These are phyloP conservation scores for Misopates orontium DNA, from an alignment of 257 asterid genomes.

Conservation along the genomic window DNA sequence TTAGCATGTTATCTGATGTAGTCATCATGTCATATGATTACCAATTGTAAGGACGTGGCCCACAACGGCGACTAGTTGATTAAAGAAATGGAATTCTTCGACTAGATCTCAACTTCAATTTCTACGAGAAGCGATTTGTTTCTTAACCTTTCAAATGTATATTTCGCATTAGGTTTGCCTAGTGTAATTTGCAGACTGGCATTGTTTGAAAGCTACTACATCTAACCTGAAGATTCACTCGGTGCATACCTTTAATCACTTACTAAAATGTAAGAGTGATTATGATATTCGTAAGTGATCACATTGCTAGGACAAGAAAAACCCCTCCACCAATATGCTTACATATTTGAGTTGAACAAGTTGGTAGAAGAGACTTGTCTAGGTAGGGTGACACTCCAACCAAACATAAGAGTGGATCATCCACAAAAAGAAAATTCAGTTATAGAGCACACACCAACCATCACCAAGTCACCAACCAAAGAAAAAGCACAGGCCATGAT, in stretches of 20 bases:
- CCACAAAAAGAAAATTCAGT: constrained; percentile 12
- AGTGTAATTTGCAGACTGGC: too few relatives aligned
- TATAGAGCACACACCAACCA: background rate
- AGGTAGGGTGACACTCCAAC: constrained; percentile 23
- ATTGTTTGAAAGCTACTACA: too few relatives aligned
- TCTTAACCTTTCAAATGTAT: too few relatives aligned
- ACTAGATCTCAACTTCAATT: too few relatives aligned
- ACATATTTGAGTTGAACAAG: background rate
- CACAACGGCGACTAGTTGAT: too few relatives aligned
- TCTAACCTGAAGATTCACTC: too few relatives aligned
- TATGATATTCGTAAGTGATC: constrained; percentile 22
- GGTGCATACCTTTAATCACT: too few relatives aligned
- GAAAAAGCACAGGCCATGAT: background rate
- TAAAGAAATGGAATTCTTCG: too few relatives aligned
- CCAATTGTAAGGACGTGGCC: too few relatives aligned
- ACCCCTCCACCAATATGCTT: constrained; percentile 10
- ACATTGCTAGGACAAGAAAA: constrained; percentile 7
- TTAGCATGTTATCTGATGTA: constrained; percentile 14
- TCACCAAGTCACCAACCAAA: background rate
- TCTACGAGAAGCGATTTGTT: too few relatives aligned
- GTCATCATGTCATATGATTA: constrained; percentile 30
- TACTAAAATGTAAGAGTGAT: constrained; percentile 17
- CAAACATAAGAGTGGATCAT: constrained; percentile 21
- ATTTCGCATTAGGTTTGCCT: too few relatives aligned
- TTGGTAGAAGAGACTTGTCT: constrained; percentile 29